Percentiles rank a stretch among this genome's conserved stretches.
Evolutionary conservation across 139 green algal genomes (phyloP).

Genomic region (Micromonas commoda): DNA sequence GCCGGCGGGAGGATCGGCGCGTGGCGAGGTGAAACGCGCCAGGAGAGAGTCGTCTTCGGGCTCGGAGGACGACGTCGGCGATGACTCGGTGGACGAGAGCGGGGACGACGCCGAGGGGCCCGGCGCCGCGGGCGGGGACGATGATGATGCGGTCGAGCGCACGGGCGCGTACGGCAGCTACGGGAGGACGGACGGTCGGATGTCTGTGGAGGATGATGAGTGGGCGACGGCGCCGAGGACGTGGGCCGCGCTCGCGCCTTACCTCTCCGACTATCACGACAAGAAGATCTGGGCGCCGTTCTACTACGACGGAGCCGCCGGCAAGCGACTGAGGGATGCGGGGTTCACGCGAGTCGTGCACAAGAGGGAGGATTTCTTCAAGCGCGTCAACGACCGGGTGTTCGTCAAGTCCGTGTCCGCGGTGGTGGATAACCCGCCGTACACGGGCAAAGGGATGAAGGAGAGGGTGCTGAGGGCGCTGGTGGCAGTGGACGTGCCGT

Average conservation of each 20-base stretch:
- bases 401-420: not conserved
- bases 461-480: slow-evolving; percentile 6
- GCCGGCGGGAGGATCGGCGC: no score
- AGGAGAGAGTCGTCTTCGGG: no score
- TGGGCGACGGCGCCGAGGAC: slow-evolving; percentile 6
- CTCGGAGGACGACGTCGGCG: no score
- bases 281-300: slow-evolving; percentile 22
- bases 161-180: slow-evolving; percentile 15
- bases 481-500: not conserved
- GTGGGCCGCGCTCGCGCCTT: not conserved
- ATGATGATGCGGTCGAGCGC: not conserved
- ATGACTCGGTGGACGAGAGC: not conserved
- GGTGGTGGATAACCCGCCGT: slow-evolving; percentile 25
- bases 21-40: no score
- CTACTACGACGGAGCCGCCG: slow-evolving; percentile 10
- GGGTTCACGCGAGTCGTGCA: slow-evolving; percentile 6
- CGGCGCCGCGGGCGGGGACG: not conserved
- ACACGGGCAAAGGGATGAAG: slow-evolving; percentile 17
- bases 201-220: slow-evolving; percentile 21
- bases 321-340: not conserved
- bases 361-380: slow-evolving; percentile 19
- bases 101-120: not conserved
- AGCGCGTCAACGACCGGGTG: not conserved
- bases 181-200: not conserved
- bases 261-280: not conserved